Base-by-base conservation (phyloP, 768 basidiomycete species). In the Suillus subluteus region DNA sequence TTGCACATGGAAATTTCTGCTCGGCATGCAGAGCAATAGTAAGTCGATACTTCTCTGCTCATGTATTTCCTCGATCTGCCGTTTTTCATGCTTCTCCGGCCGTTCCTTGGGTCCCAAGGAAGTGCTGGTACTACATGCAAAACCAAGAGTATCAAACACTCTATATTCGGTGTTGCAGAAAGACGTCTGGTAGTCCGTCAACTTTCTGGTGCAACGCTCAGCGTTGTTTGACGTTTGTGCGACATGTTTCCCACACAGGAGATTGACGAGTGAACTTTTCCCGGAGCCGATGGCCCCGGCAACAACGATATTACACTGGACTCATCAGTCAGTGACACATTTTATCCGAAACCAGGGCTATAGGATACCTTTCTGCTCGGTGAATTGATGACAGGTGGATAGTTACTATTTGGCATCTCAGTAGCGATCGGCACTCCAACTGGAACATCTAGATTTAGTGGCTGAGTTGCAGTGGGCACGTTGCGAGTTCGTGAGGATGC, bases 251-350 rank as follows among this genome's bases (percentile, higher is more conserved):
- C 75, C 75, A 44, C 69, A 61, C 7, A 83, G 64, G 74, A 82
- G 73, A 68, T 83, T 83, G 50, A 82, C 67, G 41, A 82, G 72
- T 8, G 79, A 79, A 69, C 83, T 82, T 66, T 83, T 83, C 12
- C 78, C 4, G 35, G 32, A 32, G 2, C 26, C 26, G 26, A 26
- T 26, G 26, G 26, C 26, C 26, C 26, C 26, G 26, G 26, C 26
- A 26, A 26, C 26, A 26, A 26, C 26, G 26, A 26, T 26, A 26
- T 26, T 26, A 26, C 26, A 1, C 26, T 26, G 26, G 26, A 26
- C 26, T 26, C 26, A 26, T 26, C 26, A 26, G 26, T 26, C 26
- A 26, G 26, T 26, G 26, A 26, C 26, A 26, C 26, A 26, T 26
- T 26, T 2, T 2, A 2, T 26, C 26, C 26, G 26, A 26, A 26